Base-by-base conservation (phyloP, 2,329 filamentous ascomycete genomes). In the Diplodia seriata region DNA sequence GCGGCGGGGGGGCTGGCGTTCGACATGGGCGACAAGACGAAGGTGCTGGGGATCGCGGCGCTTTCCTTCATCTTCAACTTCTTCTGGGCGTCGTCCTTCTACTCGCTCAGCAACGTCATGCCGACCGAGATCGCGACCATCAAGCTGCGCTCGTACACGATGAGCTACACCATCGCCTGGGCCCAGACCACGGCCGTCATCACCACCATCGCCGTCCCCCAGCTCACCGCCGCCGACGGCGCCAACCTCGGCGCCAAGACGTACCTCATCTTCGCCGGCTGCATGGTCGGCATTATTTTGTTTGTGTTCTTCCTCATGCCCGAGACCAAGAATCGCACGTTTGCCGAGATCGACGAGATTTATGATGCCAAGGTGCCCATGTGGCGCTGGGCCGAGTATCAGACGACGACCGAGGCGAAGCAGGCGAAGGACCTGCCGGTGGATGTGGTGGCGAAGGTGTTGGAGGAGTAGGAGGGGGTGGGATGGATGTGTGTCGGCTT, bases 211-310 rank as follows among this genome's bases (percentile, higher is more conserved):
- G 61, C 50, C 49, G 61, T 64, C 0, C 61, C 61, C 14, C 61
- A 64, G 33, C 49, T 56, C 1, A 66, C 63, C 4, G 51, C 53
- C 31, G 51, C 51, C 15, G 63, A 66, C 15, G 51, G 50, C n/a
- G 63, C 51, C 3, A 43, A 43, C 18, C 36, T 56, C 0, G 63
- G 63, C 53, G 63, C 63, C 4, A 66, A 66, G 40, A 56, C 51
- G 5, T 79, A 79, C 66, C 80, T 82, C 69, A 81, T 83, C 72
- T 80, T 86, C 68, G 83, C 84, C 6, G 81, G 76, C 31, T 78
- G 86, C 69, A 82, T 82, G 74, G 74, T 81, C 5, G 70, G 80
- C 23, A 79, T 78, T 1, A 78, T 82, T 57, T 75, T 82, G 0
- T 84, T 83, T 68, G 78, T 83, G 12, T 83, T 77, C 71, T 83